phyloP scores from a whole-genome alignment of 768 basidiomycete genomes.

The Termitomyces sp. region DNA sequence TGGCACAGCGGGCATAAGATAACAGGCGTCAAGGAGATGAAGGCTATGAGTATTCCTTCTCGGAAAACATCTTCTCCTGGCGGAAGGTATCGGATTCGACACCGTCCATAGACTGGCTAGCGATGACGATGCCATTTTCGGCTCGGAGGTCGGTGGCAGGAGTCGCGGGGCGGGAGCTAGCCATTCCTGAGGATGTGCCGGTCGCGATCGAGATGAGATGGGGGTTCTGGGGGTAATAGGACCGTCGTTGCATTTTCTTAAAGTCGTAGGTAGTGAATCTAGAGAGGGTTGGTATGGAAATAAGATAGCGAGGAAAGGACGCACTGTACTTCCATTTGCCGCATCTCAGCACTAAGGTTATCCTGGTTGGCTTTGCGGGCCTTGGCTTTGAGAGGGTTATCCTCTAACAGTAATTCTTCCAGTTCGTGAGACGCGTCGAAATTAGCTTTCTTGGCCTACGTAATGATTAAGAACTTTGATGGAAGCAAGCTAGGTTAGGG shows the following conservation, averaged over 20 bases:
- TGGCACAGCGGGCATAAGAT: neutral
- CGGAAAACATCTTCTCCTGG: constrained; percentile 41
- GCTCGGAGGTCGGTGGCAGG: constrained; percentile 53
- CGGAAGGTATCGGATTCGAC: constrained; percentile 37
- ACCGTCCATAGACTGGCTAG: constrained; percentile 40
- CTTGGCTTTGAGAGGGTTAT: constrained; percentile 95
- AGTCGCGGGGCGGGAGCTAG: constrained; percentile 73
- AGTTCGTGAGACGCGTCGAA: constrained; percentile 99
- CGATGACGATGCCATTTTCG: constrained; percentile 41
- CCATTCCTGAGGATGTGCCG: constrained; percentile 67
- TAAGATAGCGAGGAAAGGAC: constrained; percentile 24
- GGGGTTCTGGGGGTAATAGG: constrained; percentile 87
- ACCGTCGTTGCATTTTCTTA: constrained; percentile 86
- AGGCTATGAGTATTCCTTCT: constrained; percentile 50
- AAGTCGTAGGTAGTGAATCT: constrained; percentile 94
- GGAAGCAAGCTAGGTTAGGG: constrained; percentile 2
- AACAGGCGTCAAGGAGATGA: neutral
- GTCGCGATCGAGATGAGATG: constrained; percentile 72
- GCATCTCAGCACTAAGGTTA: constrained; percentile 86
- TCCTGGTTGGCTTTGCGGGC: constrained; percentile 90
- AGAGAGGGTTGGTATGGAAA: constrained; percentile 2
- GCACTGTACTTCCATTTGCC: constrained; percentile 98
- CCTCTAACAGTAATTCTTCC: constrained; percentile 92
- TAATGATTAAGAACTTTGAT: neutral
- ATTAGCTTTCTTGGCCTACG: constrained; percentile 96